phyloP scores from a whole-genome alignment of 768 basidiomycete genomes.

The Leccinum subtestaceum region DNA sequence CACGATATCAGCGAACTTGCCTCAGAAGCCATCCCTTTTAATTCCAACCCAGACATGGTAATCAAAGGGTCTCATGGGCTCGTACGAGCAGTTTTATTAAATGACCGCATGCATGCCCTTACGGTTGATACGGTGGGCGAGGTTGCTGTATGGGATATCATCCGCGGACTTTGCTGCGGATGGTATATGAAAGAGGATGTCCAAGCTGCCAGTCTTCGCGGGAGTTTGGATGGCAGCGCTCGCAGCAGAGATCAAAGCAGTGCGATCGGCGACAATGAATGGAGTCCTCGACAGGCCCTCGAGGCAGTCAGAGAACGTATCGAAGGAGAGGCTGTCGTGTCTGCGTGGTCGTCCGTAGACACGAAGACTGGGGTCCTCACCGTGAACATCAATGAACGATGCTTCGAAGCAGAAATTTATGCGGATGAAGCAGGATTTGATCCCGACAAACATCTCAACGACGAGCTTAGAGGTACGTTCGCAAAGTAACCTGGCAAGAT shows the following conservation, averaged over 20 bases:
- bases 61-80: conserved; percentile 79
- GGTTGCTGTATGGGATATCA: conserved; percentile 91
- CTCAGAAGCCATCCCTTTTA: conserved; percentile 65
- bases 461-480: conserved; percentile 77
- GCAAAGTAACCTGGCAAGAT: conserved; percentile 1
- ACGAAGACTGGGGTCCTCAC: conserved; percentile 87
- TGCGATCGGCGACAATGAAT: conserved; percentile 40
- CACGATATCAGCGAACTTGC: conserved; percentile 80
- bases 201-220: conserved; percentile 48
- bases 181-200: conserved; percentile 66
- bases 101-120: conserved; percentile 86
- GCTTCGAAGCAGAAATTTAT: conserved; percentile 94
- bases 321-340: conserved; percentile 90
- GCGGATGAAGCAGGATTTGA: conserved; percentile 84
- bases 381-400: conserved; percentile 82
- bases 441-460: conserved; percentile 57
- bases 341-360: conserved; percentile 85
- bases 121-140: conserved; percentile 88
- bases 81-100: conserved; percentile 77
- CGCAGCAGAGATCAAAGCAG: conserved; percentile 33
- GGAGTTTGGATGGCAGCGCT: conserved; percentile 42
- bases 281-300: conserved; percentile 77
- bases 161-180: conserved; percentile 74
- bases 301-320: conserved; percentile 87
- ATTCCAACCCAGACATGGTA: conserved; percentile 57